Conservation (phyloP, 495 filamentous ascomycete species). For the Aspergillus saccharolyticus region DNA sequence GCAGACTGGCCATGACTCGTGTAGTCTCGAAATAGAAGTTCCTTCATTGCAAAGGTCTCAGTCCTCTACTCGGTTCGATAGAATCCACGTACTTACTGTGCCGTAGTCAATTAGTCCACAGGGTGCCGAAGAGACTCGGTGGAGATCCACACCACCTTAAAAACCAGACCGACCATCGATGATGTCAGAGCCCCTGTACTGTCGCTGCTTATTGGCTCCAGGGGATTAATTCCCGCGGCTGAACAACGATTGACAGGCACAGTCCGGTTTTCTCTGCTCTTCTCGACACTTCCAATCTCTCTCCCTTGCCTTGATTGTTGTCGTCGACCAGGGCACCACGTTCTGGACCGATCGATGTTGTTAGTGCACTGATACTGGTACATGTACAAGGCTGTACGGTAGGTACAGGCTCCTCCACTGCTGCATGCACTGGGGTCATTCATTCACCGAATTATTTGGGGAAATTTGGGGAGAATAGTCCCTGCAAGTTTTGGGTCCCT, state of each 20-base stretch:
- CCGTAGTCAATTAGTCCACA: neutral
- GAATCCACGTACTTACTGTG: too few relatives aligned
- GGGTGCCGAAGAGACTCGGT: neutral
- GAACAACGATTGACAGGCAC: neutral
- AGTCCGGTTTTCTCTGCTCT: neutral
- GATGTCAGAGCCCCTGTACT: neutral
- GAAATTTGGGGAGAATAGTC: neutral
- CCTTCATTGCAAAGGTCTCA: neutral
- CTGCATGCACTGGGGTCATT: neutral
- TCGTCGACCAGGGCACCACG: neutral
- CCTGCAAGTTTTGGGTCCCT: neutral
- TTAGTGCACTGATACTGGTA: too few relatives aligned
- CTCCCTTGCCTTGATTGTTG: neutral
- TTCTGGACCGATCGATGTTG: neutral
- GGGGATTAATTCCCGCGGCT: neutral
- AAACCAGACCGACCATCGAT: neutral
- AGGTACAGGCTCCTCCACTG: neutral
- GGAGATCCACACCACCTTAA: neutral
- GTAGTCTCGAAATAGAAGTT: neutral
- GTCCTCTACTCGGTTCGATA: neutral
- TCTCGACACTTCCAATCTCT: slow-evolving; percentile 2
- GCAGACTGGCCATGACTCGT: too few relatives aligned
- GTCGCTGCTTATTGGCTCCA: neutral
- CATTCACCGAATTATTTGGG: too few relatives aligned
- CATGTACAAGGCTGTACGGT: neutral